Evolutionary conservation across 345 rosid genomes (phyloP), one percentile per base, ranked within the genome.

Genomic region (Brassica carinata): DNA sequence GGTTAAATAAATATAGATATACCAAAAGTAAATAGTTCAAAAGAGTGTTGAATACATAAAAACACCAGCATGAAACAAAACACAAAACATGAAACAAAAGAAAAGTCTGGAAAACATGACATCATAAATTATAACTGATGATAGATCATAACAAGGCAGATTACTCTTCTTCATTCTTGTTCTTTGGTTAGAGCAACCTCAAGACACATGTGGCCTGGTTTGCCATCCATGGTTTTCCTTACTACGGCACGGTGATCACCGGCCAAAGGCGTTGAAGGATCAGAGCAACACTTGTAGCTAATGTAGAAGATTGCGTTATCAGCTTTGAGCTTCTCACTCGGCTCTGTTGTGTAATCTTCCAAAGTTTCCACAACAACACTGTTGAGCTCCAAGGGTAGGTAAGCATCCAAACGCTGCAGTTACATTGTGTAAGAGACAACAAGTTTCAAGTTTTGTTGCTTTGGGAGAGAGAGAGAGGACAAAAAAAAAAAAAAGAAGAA

Each of bases 181-280:
- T 57, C 27, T 57, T 57, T 17, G 9, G 9, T 18, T 7, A 17
- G 3, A 17, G 62, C 11, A 64, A 30, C 19, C 63, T 64, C 71
- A 45, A 74, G 48, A 30, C n/a, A 6, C 77, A 74, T 64, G 63
- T 74, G 62, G 14, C 6, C 63, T 64, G 64, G 63, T 74, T 17
- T 18, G 7, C 70, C 77, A 74, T 64, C 77, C 70, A 30, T 64
- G 17, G 71, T 74, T 64, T 74, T 75, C 71, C 51, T 75, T 9
- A 75, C 2, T 26, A 75, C 30, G 0, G 34, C 64, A 48, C 8
- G 19, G 23, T 31, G 64, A 18, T 43, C 51, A 43, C 51, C 51
- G 7, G n/a, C 31, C 31, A 23, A 59, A 59, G 14, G 31, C 27
- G 5, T 23, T 45, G 2, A 9, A 4, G 58, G 58, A 14, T 53